phyloP scores from a whole-genome alignment of 2,329 filamentous ascomycete genomes.

The Phaeosphaeria sp. region DNA sequence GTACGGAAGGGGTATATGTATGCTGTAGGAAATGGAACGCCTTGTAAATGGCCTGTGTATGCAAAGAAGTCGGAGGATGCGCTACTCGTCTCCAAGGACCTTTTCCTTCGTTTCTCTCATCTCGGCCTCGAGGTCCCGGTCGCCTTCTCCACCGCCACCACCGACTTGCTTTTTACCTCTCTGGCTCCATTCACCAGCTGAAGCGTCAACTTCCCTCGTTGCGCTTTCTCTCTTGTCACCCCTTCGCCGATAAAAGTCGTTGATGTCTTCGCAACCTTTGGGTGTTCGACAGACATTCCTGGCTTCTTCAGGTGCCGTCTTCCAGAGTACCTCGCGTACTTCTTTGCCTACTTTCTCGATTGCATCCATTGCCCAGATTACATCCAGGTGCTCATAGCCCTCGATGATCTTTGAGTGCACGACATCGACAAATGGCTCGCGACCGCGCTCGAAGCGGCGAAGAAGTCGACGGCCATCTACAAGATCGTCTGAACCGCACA shows the following conservation, averaged over 20 bases:
- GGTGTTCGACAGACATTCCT: slow-evolving; percentile 69
- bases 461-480: slow-evolving; percentile 82
- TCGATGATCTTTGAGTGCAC: slow-evolving; percentile 85
- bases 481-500: slow-evolving; percentile 81
- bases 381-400: slow-evolving; percentile 88
- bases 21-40: neutral
- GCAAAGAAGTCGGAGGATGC: neutral
- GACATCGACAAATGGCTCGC: slow-evolving; percentile 81
- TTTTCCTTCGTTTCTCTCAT: slow-evolving; percentile 7
- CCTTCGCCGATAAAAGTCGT: slow-evolving; percentile 32
- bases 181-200: slow-evolving; percentile 41
- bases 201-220: slow-evolving; percentile 32
- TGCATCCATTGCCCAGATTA: slow-evolving; percentile 92
- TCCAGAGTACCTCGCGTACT: slow-evolving; percentile 83
- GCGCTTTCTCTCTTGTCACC: slow-evolving; percentile 20
- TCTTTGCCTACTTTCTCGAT: slow-evolving; percentile 83
- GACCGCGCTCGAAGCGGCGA: slow-evolving; percentile 73
- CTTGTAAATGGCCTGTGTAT: neutral
- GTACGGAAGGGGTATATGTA: slow-evolving; percentile 3
- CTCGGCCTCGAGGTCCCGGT: slow-evolving; percentile 20
- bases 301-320: slow-evolving; percentile 66
- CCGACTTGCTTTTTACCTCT: slow-evolving; percentile 34
- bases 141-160: slow-evolving; percentile 37
- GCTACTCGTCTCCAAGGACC: neutral
- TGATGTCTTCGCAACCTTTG: slow-evolving; percentile 63